Base-by-base conservation (phyloP, 2,329 filamentous ascomycete genomes). In the Talaromyces sp. region DNA sequence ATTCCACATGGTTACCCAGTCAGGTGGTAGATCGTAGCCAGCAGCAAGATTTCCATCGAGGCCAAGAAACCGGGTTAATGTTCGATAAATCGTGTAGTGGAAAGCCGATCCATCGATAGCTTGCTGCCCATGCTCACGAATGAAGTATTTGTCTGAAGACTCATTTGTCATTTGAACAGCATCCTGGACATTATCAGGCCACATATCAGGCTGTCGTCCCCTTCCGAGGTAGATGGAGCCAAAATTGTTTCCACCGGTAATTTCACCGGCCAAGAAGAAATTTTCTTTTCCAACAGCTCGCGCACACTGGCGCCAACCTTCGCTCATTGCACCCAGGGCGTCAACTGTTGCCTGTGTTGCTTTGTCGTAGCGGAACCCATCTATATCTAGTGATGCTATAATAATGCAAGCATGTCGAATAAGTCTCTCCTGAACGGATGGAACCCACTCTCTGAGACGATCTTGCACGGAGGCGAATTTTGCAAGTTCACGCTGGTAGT, bases 401-500 rank as follows among this genome's bases (percentile, higher is more conserved):
- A 82, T 77, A 69, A 87, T 82, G 70, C 85, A 88, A 1, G 83
- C 85, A 64, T 86, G 84, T 45, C 79, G 79, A 61, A 81, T 79
- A 58, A 87, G 73, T 63, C 82, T 83, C 48, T 80, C 76, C 33
- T 79, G 73, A 0, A 87, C 84, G 11, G 79, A 78, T 2, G 82
- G 80, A 25, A 79, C 65, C 85, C 85, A 88, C 64, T 86, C 84
- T 54, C 85, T 79, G 2, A 88, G 74, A 66, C 85, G 83, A 69
- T 88, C 85, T 69, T 88, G 85, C 1, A 87, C 84, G 41, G 81
- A 84, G 50, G 84, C 83, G 69, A 87, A 88, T 63, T 87, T 87
- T 19, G 83, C 79, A 41, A 87, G 75, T 67, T 87, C 82, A 66
- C 83, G 81, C 64, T 85, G 74, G 80, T 82, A 87, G 65, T 86